Conservation (phyloP, 306 rosid genomes). For the Citrullus amarus region DNA sequence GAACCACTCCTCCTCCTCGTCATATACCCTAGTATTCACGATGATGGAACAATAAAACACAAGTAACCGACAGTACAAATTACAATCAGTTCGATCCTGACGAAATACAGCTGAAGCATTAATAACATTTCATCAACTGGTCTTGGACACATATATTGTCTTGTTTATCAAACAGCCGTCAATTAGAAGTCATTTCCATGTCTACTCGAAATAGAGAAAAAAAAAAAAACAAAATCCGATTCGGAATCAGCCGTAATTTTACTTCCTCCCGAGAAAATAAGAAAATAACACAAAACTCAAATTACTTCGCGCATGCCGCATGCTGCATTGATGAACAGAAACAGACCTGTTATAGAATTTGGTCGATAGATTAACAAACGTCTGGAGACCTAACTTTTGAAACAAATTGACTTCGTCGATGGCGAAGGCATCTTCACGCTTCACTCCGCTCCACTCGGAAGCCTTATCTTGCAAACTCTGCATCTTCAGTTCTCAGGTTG, state of each 20-base stretch:
- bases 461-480: slow-evolving; percentile 69
- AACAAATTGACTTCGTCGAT: slow-evolving; percentile 58
- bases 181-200: background rate
- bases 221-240: too few species aligned
- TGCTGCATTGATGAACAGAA: background rate
- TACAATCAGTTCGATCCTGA: background rate
- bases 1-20: slow-evolving; percentile 78
- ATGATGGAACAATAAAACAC: background rate
- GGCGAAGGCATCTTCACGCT: slow-evolving; percentile 44
- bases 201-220: background rate
- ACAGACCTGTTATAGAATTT: slow-evolving; percentile 67
- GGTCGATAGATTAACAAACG: slow-evolving; percentile 67
- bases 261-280: background rate
- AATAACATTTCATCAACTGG: background rate
- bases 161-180: background rate
- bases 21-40: slow-evolving; percentile 43
- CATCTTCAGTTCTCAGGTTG: slow-evolving; percentile 17
- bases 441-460: slow-evolving; percentile 71
- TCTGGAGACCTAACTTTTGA: slow-evolving; percentile 54
- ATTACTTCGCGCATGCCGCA: background rate
- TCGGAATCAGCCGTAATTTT: background rate
- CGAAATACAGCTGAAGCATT: background rate
- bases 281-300: background rate
- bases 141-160: background rate
- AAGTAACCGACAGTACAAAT: background rate